phyloP scores from a whole-genome alignment of 2,329 filamentous ascomycete species.

The Grosmannia serpens region DNA sequence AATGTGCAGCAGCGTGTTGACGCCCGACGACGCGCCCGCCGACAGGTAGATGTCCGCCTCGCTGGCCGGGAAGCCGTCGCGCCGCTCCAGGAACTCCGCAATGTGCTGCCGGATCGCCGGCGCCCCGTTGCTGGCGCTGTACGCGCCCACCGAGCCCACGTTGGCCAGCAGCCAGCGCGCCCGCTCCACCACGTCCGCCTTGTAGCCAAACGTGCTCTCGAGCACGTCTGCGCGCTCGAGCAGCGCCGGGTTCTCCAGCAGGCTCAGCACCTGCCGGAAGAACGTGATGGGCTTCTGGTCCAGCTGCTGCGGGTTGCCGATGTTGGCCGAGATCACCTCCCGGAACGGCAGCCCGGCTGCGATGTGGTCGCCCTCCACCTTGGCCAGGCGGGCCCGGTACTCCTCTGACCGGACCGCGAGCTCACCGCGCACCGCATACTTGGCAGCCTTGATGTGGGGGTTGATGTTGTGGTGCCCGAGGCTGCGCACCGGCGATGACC shows the following conservation, averaged over 20 bases:
- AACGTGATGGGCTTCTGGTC: slow-evolving; percentile 99
- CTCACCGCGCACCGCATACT: slow-evolving; percentile 95
- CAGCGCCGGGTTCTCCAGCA: slow-evolving; percentile 81
- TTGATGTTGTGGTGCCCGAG: slow-evolving; percentile 86
- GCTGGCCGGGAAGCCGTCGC: slow-evolving; percentile 80
- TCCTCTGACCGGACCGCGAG: slow-evolving; percentile 87
- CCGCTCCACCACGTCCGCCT: slow-evolving; percentile 76
- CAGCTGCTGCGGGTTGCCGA: slow-evolving; percentile 96
- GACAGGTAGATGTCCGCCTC: slow-evolving; percentile 80
- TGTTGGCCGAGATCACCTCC: slow-evolving; percentile 91
- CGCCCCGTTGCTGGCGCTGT: slow-evolving; percentile 87
- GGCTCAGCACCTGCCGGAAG: slow-evolving; percentile 90
- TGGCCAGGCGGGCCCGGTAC: slow-evolving; percentile 64
- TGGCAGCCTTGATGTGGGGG: slow-evolving; percentile 70
- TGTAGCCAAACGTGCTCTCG: slow-evolving; percentile 66
- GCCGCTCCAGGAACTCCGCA: slow-evolving; percentile 82
- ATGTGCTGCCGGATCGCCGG: slow-evolving; percentile 80
- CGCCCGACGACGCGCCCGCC: slow-evolving; percentile 82
- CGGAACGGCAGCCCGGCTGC: slow-evolving; percentile 58
- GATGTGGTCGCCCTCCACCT: slow-evolving; percentile 33
- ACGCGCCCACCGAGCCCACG: slow-evolving; percentile 86
- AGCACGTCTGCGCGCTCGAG: slow-evolving; percentile 77
- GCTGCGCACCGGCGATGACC: slow-evolving; percentile 24
- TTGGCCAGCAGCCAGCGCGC: slow-evolving; percentile 71
- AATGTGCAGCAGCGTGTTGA: slow-evolving; percentile 84